A percentile compares a stretch with the other conserved stretches of the same genome.
Evolutionary conservation across 257 asterid species (phyloP).

Genomic region (Nicotiana attenuata): DNA sequence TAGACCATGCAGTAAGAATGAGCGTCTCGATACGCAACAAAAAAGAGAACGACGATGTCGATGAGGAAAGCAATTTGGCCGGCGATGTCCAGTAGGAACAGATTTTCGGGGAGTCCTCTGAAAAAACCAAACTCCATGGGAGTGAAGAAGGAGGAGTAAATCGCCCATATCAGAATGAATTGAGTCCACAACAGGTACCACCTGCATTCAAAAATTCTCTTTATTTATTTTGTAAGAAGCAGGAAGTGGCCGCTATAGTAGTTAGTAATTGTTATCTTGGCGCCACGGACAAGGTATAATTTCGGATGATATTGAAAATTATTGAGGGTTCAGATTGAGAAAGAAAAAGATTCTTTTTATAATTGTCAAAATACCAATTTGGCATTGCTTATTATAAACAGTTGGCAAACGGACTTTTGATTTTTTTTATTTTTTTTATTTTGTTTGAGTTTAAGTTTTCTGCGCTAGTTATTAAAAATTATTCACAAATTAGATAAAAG

Average conservation of each 20-base stretch:
- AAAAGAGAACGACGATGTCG: conserved; percentile 55
- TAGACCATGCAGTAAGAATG: conserved; percentile 47
- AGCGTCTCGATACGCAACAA: conserved; percentile 49
- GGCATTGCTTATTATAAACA: background rate
- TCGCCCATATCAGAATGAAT: conserved; percentile 67
- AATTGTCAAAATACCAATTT: background rate
- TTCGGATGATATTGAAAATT: too few species aligned
- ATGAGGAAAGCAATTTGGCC: conserved; percentile 66
- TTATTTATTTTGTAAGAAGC: background rate
- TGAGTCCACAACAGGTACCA: conserved; percentile 55
- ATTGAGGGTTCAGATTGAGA: background rate
- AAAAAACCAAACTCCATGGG: conserved; percentile 76
- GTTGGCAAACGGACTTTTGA: background rate
- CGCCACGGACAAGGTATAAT: too few species aligned
- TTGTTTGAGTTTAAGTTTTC: too few species aligned
- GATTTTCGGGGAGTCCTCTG: conserved; percentile 60
- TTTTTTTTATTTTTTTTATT: too few species aligned
- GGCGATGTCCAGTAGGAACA: conserved; percentile 61
- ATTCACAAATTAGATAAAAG: too few species aligned
- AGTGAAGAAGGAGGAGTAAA: conserved; percentile 74
- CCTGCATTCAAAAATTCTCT: conserved; percentile 31
- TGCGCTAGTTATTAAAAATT: too few species aligned
- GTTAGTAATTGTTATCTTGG: too few species aligned
- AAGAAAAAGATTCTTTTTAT: background rate
- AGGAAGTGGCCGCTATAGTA: too few species aligned